Percentiles rank a stretch among this genome's conserved stretches.
phyloP scores from a whole-genome alignment of 78 protist species.

The Diacronema lutheri region DNA sequence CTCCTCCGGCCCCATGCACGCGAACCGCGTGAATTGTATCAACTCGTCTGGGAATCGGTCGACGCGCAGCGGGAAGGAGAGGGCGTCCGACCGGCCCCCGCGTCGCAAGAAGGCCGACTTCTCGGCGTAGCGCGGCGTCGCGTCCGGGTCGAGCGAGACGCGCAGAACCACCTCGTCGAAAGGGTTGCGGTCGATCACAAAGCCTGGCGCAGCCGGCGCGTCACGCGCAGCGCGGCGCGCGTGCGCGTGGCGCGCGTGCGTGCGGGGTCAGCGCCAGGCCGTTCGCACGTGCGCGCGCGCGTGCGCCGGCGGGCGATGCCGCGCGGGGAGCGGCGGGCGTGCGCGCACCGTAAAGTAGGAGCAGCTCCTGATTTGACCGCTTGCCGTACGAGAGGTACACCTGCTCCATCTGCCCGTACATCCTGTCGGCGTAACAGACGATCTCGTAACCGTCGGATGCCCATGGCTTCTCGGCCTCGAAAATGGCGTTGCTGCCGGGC shows the following conservation, averaged over 20 bases:
- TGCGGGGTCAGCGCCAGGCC: no score
- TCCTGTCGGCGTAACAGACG: slow-evolving; percentile 1
- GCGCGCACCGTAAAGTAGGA: slow-evolving; percentile 27
- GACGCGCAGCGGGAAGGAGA: neutral
- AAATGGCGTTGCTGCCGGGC: neutral
- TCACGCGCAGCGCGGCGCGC: no score
- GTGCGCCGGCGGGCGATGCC: no score
- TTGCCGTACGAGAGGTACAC: slow-evolving; percentile 15
- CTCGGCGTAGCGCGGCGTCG: slow-evolving; percentile 1
- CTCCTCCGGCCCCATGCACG: no score
- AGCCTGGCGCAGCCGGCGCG: no score
- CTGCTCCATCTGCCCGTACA: neutral
- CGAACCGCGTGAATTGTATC: neutral
- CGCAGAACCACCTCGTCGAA: slow-evolving; percentile 9
- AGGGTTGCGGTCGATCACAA: slow-evolving; percentile 5
- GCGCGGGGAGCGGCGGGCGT: no score
- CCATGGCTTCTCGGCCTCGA: neutral
- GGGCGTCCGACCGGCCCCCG: neutral
- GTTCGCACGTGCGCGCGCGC: no score
- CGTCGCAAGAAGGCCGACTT: neutral
- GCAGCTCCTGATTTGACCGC: neutral
- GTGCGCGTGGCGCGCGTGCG: no score
- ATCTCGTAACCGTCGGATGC: neutral
- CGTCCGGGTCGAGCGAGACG: neutral
- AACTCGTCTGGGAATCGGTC: slow-evolving; percentile 4